Percentiles rank a stretch among this genome's conserved stretches.
Conservation (phyloP, 345 rosid genomes). For the Citrus mangshanensis region DNA sequence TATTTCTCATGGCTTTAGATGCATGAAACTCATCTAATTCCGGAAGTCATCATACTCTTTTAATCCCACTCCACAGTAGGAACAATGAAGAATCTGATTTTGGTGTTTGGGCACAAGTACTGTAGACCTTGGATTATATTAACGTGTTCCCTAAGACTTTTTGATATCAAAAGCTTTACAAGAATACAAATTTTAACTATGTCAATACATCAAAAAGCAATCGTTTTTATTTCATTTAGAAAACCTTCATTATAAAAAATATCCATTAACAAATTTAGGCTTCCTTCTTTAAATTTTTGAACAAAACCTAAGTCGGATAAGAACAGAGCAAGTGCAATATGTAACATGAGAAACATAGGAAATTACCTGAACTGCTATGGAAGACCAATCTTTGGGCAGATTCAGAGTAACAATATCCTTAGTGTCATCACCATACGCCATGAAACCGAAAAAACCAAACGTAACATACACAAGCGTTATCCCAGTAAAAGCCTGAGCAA, state of each 20-base stretch:
- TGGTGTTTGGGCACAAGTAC: not conserved
- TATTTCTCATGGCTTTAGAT: not conserved
- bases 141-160: not conserved
- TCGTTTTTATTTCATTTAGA: not conserved
- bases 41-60: not conserved
- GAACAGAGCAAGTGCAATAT: not conserved
- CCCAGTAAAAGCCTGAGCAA: slow-evolving; percentile 60
- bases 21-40: not conserved
- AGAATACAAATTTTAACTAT: not conserved
- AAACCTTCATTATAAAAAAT: not conserved
- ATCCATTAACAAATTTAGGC: not conserved
- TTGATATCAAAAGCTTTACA: not conserved
- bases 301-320: not conserved
- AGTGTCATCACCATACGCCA: slow-evolving; percentile 88
- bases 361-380: slow-evolving; percentile 73
- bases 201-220: not conserved
- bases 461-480: slow-evolving; percentile 58
- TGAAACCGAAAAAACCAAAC: slow-evolving; percentile 81
- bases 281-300: not conserved
- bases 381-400: slow-evolving; percentile 71
- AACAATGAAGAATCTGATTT: not conserved
- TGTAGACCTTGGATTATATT: not conserved
- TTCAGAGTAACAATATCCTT: slow-evolving; percentile 78
- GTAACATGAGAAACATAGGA: not conserved
- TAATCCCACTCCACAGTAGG: not conserved